Evolutionary conservation across 345 rosid genomes (phyloP).

Genomic region (Adansonia digitata): DNA sequence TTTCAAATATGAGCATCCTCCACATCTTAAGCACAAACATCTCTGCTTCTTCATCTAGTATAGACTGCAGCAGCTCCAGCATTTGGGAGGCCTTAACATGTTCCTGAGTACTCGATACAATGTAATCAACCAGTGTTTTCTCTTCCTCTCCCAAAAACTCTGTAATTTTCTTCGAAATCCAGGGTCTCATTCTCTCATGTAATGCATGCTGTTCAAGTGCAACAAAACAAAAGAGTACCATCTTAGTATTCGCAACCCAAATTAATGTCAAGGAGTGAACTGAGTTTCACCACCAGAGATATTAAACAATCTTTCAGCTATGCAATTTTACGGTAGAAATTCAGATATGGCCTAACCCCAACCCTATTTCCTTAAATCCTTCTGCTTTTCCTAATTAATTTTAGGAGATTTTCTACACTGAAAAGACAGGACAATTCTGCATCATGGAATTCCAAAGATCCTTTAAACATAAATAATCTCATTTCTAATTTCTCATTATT

Average conservation of each 20-base stretch:
- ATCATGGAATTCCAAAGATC: background rate
- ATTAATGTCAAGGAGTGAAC: background rate
- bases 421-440: background rate
- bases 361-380: background rate
- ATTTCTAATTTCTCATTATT: background rate
- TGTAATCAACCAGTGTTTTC: conserved; percentile 78
- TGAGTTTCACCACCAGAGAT: background rate
- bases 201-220: conserved; percentile 50
- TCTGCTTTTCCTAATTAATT: background rate
- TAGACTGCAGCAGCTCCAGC: conserved; percentile 83
- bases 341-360: background rate
- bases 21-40: conserved; percentile 99
- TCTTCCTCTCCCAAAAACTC: conserved; percentile 98
- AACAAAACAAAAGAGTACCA: conserved; percentile 6
- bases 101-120: conserved; percentile 73
- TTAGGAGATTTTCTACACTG: background rate
- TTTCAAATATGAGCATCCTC: conserved; percentile 98
- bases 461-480: background rate
- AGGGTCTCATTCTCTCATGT: conserved; percentile 95
- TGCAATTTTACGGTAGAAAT: background rate
- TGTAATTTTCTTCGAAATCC: conserved; percentile 93
- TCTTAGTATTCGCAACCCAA: background rate
- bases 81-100: conserved; percentile 86
- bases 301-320: too few relatives aligned
- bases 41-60: conserved; percentile 93